Evolutionary conservation across 2,329 filamentous ascomycete genomes (phyloP), one percentile per base, ranked within the genome.

Genomic region (Penicillium olsonii): DNA sequence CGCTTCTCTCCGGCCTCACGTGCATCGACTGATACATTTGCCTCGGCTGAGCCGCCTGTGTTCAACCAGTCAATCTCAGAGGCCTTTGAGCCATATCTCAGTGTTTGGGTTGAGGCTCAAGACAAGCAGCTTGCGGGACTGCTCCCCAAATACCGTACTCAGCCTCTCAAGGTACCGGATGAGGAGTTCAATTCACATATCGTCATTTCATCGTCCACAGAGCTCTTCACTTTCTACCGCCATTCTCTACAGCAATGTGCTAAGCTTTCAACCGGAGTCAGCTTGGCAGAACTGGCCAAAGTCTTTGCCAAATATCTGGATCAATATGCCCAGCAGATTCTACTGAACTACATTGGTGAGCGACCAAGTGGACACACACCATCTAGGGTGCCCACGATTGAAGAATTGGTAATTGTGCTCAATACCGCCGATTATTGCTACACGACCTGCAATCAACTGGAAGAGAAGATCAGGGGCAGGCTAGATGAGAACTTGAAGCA

Each of bases 361-460:
- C 64, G 84, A 68, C 57, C 79, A 59, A 70, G 79, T 64, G 62
- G 80, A 54, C 75, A 78, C 50, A 79, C 77, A 2, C 79, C 82
- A 2, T 81, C 81, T 1, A 73, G 68, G 43, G 60, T 69, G n/a
- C 72, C 74, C 2, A 69, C 70, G 6, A 56, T 94, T 2, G 85
- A 96, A 62, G 88, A 96, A 55, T 82, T 88, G 3, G 82, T 96
- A 12, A 76, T 95, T 3, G 91, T 97, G 1, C 78, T 99, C 40
- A 99, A 99, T 67, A 97, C 94, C 1, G 92, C 94, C 0, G 94
- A 99, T 66, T 99, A 97, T 69, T 99, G 94, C 82, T 92, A 96
- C 66, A 84, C 84, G 20, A 97, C 95, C 24, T 94, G 91, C 41
- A 91, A 86, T 40, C 92, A 97, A 66, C 79, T 99, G 1, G 92